phyloP scores from a whole-genome alignment of 2,329 filamentous ascomycete genomes.

The Arthrobotrys conoides region DNA sequence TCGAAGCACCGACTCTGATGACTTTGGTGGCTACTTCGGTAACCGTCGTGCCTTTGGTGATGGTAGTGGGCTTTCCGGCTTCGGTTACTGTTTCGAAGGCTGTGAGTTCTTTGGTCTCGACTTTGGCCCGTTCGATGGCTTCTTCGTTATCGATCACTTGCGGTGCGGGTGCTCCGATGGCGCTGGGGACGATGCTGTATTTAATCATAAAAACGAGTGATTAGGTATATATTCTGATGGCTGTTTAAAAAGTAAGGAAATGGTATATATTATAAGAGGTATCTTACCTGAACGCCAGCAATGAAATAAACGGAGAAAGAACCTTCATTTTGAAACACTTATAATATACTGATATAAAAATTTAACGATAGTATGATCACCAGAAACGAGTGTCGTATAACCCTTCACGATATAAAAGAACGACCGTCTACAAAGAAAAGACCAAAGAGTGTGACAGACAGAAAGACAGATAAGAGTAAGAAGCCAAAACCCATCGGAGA shows the following conservation, averaged over 20 bases:
- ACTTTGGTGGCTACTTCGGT: background rate
- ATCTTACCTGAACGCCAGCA: constrained; percentile 10
- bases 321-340: constrained; percentile 16
- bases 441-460: background rate
- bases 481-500: background rate
- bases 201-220: background rate
- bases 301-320: background rate
- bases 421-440: background rate
- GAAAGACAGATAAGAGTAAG: too few relatives aligned
- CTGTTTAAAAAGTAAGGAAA: too few relatives aligned
- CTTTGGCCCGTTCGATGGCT: constrained; percentile 5
- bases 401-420: background rate
- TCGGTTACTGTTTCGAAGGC: background rate
- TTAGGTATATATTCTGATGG: too few relatives aligned
- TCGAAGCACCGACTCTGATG: background rate
- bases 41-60: background rate
- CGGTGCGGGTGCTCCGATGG: background rate
- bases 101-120: constrained; percentile 3
- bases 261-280: background rate
- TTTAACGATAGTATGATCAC: background rate
- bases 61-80: background rate
- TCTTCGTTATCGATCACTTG: background rate
- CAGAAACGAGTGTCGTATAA: background rate
- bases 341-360: background rate
- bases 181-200: background rate